Evolutionary conservation across 306 rosid species (phyloP), one percentile per base, ranked within the genome.

Genomic region (Clitoria ternatea): DNA sequence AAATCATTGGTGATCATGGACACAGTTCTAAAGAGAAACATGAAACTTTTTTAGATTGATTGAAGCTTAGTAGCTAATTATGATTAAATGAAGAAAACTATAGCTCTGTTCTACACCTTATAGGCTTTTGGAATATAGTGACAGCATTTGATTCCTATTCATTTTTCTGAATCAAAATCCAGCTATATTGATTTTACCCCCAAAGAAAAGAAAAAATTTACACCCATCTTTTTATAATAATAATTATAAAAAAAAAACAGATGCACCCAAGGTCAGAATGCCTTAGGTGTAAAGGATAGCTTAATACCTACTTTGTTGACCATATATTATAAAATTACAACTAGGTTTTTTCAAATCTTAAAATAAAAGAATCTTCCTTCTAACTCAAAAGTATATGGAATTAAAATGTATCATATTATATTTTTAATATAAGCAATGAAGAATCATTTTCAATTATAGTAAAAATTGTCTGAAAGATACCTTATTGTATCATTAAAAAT

Each of bases 281-380:
- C 61, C 18, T 35, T 49, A 49, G 47, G 61, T 32, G 48, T 48
- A 66, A 64, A 47, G 45, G 44, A 29, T 47, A 1, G 44, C 7
- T n/a, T 12, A 32, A 33, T 7, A 32, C 14, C 60, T 14, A 48
- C 20, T 49, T 20, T 12, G 43, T 52, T 69, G 74, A 69, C 64
- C 52, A n/a, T 55, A 49, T 20, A 49, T 43, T 70, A 70, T 40
- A 24, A 54, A 70, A 70, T 54, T 55, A 27, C 66, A 30, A 40
- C 20, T 70, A 70, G 44, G 10, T 55, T 56, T 14, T 26, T 11
- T 70, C 66, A 70, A 69, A 24, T 66, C 18, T 18, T 43, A 20
- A 17, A 55, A 55, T 14, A 2, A 14, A n/a, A 17, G 56, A 10
- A 12, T 10, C 44, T 70, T 2, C 42, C 42, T 70, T 40, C 65